Percentiles rank a stretch among this genome's conserved stretches.
phyloP scores from a whole-genome alignment of 352 stramenopile genomes.

The Paralagenidium karlingii region DNA sequence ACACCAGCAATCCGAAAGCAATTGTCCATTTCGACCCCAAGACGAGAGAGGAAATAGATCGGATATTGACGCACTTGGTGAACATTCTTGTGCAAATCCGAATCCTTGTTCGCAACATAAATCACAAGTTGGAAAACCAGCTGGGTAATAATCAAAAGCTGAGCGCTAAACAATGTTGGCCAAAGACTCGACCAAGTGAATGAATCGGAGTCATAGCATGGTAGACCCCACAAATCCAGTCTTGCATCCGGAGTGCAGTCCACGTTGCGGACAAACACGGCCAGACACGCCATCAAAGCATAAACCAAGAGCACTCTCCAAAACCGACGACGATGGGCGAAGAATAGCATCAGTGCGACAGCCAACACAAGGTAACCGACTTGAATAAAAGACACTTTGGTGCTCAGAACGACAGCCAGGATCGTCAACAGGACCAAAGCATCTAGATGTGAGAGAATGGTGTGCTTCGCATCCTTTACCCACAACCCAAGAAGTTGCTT shows the following conservation, averaged over 20 bases:
- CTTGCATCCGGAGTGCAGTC: slow-evolving; percentile 28
- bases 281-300: slow-evolving; percentile 51
- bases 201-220: slow-evolving; percentile 34
- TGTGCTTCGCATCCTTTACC: slow-evolving; percentile 53
- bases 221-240: slow-evolving; percentile 51
- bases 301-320: slow-evolving; percentile 73
- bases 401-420: slow-evolving; percentile 67
- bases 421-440: slow-evolving; percentile 71
- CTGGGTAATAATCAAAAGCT: slow-evolving; percentile 76
- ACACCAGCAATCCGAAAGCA: slow-evolving; percentile 51
- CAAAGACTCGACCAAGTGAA: slow-evolving; percentile 48
- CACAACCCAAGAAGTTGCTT: slow-evolving; percentile 38
- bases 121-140: slow-evolving; percentile 79
- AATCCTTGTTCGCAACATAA: slow-evolving; percentile 60
- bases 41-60: slow-evolving; percentile 7
- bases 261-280: slow-evolving; percentile 66
- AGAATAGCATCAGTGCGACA: slow-evolving; percentile 70
- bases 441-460: slow-evolving; percentile 67
- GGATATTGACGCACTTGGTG: slow-evolving; percentile 55
- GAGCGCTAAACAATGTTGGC: slow-evolving; percentile 68
- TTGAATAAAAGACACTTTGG: slow-evolving; percentile 68
- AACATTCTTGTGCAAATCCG: slow-evolving; percentile 27
- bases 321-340: slow-evolving; percentile 56
- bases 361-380: slow-evolving; percentile 74
- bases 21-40: slow-evolving; percentile 24